Conservation (phyloP, 2,329 filamentous ascomycete species). For the Cytospora schulzeri region DNA sequence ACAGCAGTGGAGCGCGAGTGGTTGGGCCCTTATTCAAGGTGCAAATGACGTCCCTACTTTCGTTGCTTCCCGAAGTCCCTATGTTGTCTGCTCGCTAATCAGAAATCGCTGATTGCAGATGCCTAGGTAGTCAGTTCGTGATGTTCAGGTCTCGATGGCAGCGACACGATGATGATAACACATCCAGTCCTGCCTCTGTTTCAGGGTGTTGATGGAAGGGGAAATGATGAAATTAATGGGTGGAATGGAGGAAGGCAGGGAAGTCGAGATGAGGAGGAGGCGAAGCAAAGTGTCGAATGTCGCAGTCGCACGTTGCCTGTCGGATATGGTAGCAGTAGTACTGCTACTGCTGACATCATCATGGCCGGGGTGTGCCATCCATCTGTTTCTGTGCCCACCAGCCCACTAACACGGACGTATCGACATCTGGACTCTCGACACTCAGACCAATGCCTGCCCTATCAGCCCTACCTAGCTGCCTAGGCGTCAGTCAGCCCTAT, state of each 20-base stretch:
- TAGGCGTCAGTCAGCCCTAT: too few species aligned
- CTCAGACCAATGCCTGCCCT: neutral
- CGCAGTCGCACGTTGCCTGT: neutral
- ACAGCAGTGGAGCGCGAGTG: slow-evolving; percentile 12
- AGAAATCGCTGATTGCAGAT: neutral
- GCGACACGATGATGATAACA: neutral
- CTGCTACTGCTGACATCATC: neutral
- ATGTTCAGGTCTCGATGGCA: neutral
- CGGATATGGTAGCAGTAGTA: neutral
- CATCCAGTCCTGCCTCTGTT: slow-evolving; percentile 18
- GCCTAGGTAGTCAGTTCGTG: neutral
- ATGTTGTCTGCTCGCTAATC: neutral
- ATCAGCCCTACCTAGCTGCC: neutral
- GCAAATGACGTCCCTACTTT: slow-evolving; percentile 17
- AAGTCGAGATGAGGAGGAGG: slow-evolving; percentile 2
- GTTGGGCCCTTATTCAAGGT: slow-evolving; percentile 10
- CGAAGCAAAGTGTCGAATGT: neutral
- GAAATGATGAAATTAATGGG: slow-evolving; percentile 2
- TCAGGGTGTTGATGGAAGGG: slow-evolving; percentile 5
- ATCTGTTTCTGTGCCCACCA: neutral
- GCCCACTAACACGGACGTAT: too few species aligned
- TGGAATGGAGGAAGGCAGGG: slow-evolving; percentile 3
- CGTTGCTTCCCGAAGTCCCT: neutral
- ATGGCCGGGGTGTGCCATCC: neutral
- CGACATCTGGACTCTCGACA: neutral